Conservation (phyloP, 2,329 filamentous ascomycete genomes). For the Penicillium olsonii region DNA sequence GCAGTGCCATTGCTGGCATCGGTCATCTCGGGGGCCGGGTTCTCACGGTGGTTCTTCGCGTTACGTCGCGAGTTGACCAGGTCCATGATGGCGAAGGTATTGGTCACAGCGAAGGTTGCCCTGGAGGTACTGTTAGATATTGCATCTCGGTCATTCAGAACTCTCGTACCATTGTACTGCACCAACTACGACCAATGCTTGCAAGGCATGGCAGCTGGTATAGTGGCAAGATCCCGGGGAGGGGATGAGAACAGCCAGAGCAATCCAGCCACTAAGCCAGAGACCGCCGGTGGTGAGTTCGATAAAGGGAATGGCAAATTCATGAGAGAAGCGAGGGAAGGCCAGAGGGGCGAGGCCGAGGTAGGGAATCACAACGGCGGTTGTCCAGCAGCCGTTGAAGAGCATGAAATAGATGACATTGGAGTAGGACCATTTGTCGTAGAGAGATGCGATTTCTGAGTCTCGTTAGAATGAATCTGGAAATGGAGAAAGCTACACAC, state of each 20-base stretch:
- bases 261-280: slow-evolving; percentile 27
- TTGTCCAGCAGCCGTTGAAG: slow-evolving; percentile 30
- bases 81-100: slow-evolving; percentile 23
- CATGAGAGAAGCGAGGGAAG: slow-evolving; percentile 25
- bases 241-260: slow-evolving; percentile 23
- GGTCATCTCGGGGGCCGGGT: neutral
- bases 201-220: slow-evolving; percentile 22
- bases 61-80: slow-evolving; percentile 21
- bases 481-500: slow-evolving; percentile 7
- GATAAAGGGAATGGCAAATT: slow-evolving; percentile 22
- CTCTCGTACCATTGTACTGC: slow-evolving; percentile 26
- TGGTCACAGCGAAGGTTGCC: slow-evolving; percentile 26
- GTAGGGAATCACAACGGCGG: slow-evolving; percentile 25
- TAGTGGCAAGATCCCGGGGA: slow-evolving; percentile 17
- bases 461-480: neutral
- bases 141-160: neutral
- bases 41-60: slow-evolving; percentile 6
- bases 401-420: slow-evolving; percentile 27
- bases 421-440: slow-evolving; percentile 26
- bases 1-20: neutral
- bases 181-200: slow-evolving; percentile 22
- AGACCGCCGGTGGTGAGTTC: slow-evolving; percentile 24
- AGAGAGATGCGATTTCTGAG: slow-evolving; percentile 22
- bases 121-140: slow-evolving; percentile 6
- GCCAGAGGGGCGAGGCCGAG: slow-evolving; percentile 27